A percentile compares a stretch with the other conserved stretches of the same genome.
Evolutionary conservation across 768 basidiomycete species (phyloP).

Genomic region (Tricholoma terreum): DNA sequence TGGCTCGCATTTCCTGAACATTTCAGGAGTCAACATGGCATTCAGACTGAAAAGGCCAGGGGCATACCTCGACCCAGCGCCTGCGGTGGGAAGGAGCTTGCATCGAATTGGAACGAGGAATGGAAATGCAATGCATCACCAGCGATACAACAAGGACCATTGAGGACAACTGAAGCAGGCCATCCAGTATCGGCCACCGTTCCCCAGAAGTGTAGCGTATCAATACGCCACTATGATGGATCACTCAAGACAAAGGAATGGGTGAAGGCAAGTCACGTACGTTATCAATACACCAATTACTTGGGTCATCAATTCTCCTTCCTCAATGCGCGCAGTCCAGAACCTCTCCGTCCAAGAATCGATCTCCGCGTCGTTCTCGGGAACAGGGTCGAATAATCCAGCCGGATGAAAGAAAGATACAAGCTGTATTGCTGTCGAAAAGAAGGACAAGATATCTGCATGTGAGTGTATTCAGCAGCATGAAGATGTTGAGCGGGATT

Average conservation of each 20-base stretch:
- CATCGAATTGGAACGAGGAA: background rate
- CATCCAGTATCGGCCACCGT: background rate
- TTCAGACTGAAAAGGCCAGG: background rate
- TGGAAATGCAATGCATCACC: background rate
- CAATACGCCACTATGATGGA: background rate
- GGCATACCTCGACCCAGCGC: background rate
- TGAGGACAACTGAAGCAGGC: background rate
- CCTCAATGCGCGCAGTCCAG: background rate
- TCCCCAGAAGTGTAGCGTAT: background rate
- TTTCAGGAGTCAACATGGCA: background rate
- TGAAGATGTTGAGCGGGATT: background rate
- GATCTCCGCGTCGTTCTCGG: background rate
- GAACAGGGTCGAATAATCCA: background rate
- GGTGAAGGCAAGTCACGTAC: background rate
- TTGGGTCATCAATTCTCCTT: background rate
- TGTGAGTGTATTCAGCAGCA: background rate
- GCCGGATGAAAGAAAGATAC: background rate
- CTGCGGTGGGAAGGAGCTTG: background rate
- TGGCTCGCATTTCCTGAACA: background rate
- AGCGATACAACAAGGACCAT: background rate
- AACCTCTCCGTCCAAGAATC: background rate
- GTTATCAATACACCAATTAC: background rate
- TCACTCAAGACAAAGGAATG: background rate
- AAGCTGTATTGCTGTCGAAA: background rate
- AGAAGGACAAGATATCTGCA: background rate